Percentiles rank a stretch among this genome's conserved stretches.
phyloP scores from a whole-genome alignment of 2,329 filamentous ascomycete species.

The Pseudogymnoascus pannorum region DNA sequence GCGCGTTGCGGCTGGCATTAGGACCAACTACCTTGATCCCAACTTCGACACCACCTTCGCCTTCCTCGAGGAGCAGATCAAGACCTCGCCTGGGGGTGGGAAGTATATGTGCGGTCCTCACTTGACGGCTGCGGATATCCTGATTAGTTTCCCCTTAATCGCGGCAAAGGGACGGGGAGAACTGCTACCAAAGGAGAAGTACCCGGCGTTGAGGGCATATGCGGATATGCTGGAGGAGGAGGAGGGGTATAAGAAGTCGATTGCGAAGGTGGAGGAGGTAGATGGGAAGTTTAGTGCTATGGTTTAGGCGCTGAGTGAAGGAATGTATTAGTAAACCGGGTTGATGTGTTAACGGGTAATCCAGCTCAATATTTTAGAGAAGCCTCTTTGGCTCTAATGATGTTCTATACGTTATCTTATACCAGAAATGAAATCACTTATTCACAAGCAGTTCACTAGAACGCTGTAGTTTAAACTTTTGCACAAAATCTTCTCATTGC shows the following conservation, averaged over 20 bases:
- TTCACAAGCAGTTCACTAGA: background rate
- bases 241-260: slow-evolving; percentile 37
- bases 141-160: slow-evolving; percentile 45
- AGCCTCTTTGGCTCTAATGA: background rate
- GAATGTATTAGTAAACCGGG: background rate
- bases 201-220: slow-evolving; percentile 41
- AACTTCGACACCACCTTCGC: slow-evolving; percentile 41
- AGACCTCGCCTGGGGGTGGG: slow-evolving; percentile 38
- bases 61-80: slow-evolving; percentile 44
- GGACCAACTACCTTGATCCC: slow-evolving; percentile 36
- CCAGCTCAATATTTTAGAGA: background rate
- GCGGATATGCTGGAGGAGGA: slow-evolving; percentile 37
- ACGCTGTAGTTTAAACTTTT: background rate
- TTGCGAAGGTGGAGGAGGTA: slow-evolving; percentile 41
- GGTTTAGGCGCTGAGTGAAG: background rate
- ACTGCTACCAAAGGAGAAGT: slow-evolving; percentile 33
- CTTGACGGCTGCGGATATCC: slow-evolving; percentile 44
- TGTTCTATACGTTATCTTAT: background rate
- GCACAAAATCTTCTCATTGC: slow-evolving; percentile 5
- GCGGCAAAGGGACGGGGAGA: slow-evolving; percentile 32
- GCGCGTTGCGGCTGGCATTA: slow-evolving; percentile 42
- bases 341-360: background rate
- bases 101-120: slow-evolving; percentile 42
- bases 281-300: slow-evolving; percentile 27
- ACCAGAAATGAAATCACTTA: background rate